Conservation (phyloP, 805 yeast genomes). For the Candida berthetii region DNA sequence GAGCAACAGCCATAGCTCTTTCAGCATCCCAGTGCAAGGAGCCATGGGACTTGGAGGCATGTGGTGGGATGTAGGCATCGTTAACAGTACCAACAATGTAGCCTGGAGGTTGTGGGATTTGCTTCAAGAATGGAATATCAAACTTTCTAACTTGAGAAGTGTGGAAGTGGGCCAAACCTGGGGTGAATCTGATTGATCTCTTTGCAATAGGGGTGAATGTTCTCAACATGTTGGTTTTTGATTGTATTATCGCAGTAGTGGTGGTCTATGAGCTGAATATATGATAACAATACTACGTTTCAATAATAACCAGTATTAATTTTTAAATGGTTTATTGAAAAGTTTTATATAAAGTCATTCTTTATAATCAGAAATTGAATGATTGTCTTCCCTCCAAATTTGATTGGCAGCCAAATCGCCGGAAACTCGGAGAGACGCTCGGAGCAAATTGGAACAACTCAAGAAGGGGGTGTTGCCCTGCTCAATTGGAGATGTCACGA, state of each 20-base stretch:
- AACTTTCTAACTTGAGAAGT: constrained; percentile 25
- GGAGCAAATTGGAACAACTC: not conserved
- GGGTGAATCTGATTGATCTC: not conserved
- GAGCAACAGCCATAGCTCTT: constrained; percentile 57
- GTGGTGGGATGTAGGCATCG: constrained; percentile 74
- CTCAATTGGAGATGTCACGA: too few species aligned
- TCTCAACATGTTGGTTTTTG: not conserved
- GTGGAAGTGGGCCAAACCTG: constrained; percentile 4
- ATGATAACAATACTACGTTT: too few species aligned
- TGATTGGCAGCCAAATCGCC: not conserved
- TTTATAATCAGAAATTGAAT: not conserved
- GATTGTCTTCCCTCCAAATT: not conserved
- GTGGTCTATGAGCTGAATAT: too few species aligned
- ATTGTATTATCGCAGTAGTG: too few species aligned
- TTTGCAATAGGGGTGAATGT: not conserved
- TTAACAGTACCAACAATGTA: constrained; percentile 89
- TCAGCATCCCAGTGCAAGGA: constrained; percentile 94
- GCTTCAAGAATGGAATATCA: constrained; percentile 44
- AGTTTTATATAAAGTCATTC: too few species aligned
- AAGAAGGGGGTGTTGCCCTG: too few species aligned
- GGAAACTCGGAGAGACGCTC: not conserved
- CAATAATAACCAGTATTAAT: too few species aligned
- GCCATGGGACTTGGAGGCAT: constrained; percentile 61
- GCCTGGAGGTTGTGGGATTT: constrained; percentile 82
- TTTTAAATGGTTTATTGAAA: too few species aligned